Conservation (phyloP, 208 protist species). For the Leishmania tropica region DNA sequence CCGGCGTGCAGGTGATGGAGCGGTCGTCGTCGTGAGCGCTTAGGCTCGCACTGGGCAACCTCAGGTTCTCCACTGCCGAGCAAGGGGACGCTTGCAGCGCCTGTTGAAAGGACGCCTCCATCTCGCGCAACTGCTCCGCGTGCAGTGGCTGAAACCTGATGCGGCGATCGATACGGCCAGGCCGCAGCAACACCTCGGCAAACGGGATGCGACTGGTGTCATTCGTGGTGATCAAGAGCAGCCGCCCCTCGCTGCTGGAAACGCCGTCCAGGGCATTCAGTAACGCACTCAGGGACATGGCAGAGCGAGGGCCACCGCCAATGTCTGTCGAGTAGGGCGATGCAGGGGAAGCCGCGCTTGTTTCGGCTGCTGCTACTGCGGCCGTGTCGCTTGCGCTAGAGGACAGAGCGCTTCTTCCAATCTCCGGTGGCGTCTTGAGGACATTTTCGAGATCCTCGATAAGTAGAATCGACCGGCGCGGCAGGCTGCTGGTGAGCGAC, state of each 20-base stretch:
- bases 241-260: conserved; percentile 88
- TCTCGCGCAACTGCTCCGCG: conserved; percentile 40
- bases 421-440: conserved; percentile 41
- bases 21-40: not conserved
- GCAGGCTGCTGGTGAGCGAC: conserved; percentile 77
- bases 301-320: conserved; percentile 29
- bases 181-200: conserved; percentile 90
- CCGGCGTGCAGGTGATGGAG: conserved; percentile 29
- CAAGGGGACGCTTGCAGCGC: conserved; percentile 15
- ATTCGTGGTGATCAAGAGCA: conserved; percentile 97
- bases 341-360: not conserved
- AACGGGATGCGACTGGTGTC: conserved; percentile 83
- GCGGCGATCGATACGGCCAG: conserved; percentile 92
- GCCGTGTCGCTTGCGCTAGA: not conserved
- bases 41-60: not conserved
- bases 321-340: conserved; percentile 26
- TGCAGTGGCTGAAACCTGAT: conserved; percentile 60
- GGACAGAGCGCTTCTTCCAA: not conserved
- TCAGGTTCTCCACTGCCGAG: not conserved
- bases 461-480: conserved; percentile 86
- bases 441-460: conserved; percentile 96
- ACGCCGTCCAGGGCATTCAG: conserved; percentile 97
- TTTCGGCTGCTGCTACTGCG: not conserved
- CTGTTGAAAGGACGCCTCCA: conserved; percentile 42
- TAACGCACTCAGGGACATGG: conserved; percentile 93